A percentile compares a stretch with the other conserved stretches of the same genome.
Evolutionary conservation across 352 stramenopile genomes (phyloP).

Genomic region (Globisporangium parvum): DNA sequence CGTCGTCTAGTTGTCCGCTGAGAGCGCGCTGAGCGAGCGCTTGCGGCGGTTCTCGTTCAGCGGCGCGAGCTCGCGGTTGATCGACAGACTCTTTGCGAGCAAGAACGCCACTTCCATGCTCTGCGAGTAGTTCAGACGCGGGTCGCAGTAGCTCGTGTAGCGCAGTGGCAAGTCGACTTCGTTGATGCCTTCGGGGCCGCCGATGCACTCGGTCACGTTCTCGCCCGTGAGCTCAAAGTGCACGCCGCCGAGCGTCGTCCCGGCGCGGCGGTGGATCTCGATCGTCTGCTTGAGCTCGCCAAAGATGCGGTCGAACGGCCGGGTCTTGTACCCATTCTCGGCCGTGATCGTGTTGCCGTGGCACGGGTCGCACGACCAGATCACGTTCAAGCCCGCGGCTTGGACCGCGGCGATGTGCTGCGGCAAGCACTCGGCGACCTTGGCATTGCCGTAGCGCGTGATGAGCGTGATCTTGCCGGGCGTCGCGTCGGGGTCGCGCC

Average conservation of each 20-base stretch:
- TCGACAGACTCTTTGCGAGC: slow-evolving; percentile 89
- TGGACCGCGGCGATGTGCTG: slow-evolving; percentile 95
- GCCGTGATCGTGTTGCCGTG: slow-evolving; percentile 99
- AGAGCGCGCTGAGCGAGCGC: slow-evolving; percentile 29
- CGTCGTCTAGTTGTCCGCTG: background rate
- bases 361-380: slow-evolving; percentile 95
- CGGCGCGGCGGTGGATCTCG: slow-evolving; percentile 95
- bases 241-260: slow-evolving; percentile 90
- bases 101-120: slow-evolving; percentile 98
- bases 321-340: slow-evolving; percentile 95
- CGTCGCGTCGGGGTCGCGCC: slow-evolving; percentile 88
- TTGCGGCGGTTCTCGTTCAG: slow-evolving; percentile 63
- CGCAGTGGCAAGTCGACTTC: slow-evolving; percentile 90
- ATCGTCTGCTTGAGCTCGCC: slow-evolving; percentile 96
- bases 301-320: slow-evolving; percentile 95
- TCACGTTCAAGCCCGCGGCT: slow-evolving; percentile 90
- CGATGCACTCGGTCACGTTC: slow-evolving; percentile 99
- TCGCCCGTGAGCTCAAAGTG: slow-evolving; percentile 98
- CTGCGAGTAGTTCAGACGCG: slow-evolving; percentile 97
- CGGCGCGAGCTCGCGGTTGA: slow-evolving; percentile 57
- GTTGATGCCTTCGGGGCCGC: slow-evolving; percentile 91
- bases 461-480: slow-evolving; percentile 97
- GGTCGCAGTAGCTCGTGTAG: slow-evolving; percentile 98
- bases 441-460: slow-evolving; percentile 96
- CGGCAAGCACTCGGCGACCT: slow-evolving; percentile 90